Evolutionary conservation across 2,329 filamentous ascomycete species (phyloP).

Genomic region (Aspergillus floridensis): DNA sequence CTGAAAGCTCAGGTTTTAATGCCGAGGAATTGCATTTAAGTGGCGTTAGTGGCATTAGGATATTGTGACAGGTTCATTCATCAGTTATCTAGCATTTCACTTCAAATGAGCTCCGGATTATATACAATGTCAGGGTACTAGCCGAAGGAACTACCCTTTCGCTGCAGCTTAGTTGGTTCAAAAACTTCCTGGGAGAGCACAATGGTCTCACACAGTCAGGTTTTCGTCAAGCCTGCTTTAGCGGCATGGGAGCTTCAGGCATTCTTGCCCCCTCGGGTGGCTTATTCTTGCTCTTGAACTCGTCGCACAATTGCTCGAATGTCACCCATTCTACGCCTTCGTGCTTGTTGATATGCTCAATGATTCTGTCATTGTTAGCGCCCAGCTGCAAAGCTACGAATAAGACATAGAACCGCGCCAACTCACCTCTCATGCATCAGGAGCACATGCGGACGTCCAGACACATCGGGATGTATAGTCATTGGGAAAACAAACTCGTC

Average conservation of each 20-base stretch:
- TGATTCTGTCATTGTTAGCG: conserved; percentile 43
- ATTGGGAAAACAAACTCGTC: conserved; percentile 76
- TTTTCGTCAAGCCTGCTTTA: conserved; percentile 3
- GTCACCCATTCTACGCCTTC: conserved; percentile 50
- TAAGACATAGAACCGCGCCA: neutral
- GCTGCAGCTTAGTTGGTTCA: neutral
- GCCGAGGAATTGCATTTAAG: conserved; percentile 21
- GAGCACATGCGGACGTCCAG: conserved; percentile 67
- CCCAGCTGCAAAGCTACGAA: conserved; percentile 4
- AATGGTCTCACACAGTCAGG: neutral
- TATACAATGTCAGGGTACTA: neutral
- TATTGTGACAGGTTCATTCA: neutral
- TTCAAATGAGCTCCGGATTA: neutral
- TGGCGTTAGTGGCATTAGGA: conserved; percentile 20
- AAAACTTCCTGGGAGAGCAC: neutral
- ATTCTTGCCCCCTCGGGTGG: conserved; percentile 26
- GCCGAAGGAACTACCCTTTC: neutral
- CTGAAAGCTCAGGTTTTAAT: conserved; percentile 14
- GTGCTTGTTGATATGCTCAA: conserved; percentile 66
- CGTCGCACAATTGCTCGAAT: conserved; percentile 69
- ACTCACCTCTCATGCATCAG: conserved; percentile 68
- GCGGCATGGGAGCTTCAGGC: conserved; percentile 19
- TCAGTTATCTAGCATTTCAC: conserved; percentile 1
- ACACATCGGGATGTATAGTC: conserved; percentile 73
- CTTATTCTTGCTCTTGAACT: conserved; percentile 58